Evolutionary conservation across 495 filamentous ascomycete species (phyloP), one percentile per base, ranked within the genome.

Genomic region (Hypoxylon fragiforme): DNA sequence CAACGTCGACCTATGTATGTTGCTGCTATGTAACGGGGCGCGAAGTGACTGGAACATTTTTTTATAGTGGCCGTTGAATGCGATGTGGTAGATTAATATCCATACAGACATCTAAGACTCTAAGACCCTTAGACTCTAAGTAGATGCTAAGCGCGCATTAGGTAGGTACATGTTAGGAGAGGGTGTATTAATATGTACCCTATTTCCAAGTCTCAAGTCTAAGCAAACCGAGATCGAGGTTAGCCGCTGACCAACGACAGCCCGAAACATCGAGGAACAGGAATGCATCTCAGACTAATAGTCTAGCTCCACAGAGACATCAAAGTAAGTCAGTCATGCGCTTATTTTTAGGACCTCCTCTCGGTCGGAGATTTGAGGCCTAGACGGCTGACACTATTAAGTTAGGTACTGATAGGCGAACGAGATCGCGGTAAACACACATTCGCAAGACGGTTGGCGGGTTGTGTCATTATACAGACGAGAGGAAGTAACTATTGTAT

Each of bases 401-500:
- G 13, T 21, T 19, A 50, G 20, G 16, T 11, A 51, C 15, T 54
- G 45, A 51, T 52, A 62, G 58, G 46, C 19, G 43, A 47, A 34
- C 21, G 34, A 42, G 46, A 21, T 47, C 52, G 58, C 58, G 46
- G 48, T 62, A 62, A 52, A 62, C 51, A 51, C 51, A 55, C 41
- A 9, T 28, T 55, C 34, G 45, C 22, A 43, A 18, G 30, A 42
- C 30, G 34, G 44, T 18, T 38, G 44, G 43, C 30, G 28, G 24
- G 37, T 35, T 42, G 47, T 42, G 44, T 22, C 40, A 36, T 50
- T 37, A 14, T 35, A 35, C 31, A 16, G 34, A 45, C 37, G 28
- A 50, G 30, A 18, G 35, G 26, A 20, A 34, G n/a, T n/a, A n/a
- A n/a, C n/a, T n/a, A n/a, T n/a, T n/a, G n/a, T n/a, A n/a, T n/a